A percentile compares a stretch with the other conserved stretches of the same genome.
Conservation (phyloP, 768 basidiomycete species). For the Rhizopogon vesiculosus region DNA sequence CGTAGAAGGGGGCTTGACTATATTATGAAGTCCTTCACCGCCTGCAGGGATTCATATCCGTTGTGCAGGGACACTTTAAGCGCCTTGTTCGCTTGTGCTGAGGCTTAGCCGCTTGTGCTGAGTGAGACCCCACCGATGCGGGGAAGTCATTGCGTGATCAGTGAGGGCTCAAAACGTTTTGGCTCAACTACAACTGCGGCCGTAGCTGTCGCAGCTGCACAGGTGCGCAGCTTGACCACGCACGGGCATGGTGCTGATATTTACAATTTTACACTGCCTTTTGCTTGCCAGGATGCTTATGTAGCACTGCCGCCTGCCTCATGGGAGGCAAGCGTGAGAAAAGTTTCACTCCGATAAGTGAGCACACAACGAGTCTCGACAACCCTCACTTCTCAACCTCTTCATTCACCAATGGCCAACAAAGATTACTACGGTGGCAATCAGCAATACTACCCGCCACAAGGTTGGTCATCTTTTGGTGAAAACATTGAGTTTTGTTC, state of each 20-base stretch:
- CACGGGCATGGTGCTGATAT: background rate
- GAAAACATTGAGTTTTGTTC: background rate
- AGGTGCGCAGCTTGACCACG: conserved; percentile 2
- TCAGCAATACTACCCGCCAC: conserved; percentile 49
- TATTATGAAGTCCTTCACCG: background rate
- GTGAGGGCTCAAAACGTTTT: background rate
- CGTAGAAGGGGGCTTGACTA: no score
- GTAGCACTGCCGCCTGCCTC: background rate
- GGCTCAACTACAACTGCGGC: background rate
- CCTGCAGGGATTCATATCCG: conserved; percentile 2
- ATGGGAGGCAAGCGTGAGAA: background rate
- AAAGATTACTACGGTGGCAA: conserved; percentile 65
- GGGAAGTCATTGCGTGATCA: background rate
- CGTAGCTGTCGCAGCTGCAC: background rate
- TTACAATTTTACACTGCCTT: background rate
- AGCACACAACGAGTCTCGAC: background rate
- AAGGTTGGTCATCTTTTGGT: conserved; percentile 29
- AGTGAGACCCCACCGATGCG: background rate
- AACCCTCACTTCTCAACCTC: conserved; percentile 8
- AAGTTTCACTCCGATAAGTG: conserved; percentile 1
- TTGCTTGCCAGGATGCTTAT: no score
- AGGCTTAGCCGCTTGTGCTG: no score
- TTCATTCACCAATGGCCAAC: conserved; percentile 51
- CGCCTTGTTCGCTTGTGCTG: background rate
- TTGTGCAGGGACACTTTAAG: background rate